Evolutionary conservation across 23 red algal genomes (phyloP), one percentile per base, ranked within the genome.

Genomic region (Agarophyton chilense): DNA sequence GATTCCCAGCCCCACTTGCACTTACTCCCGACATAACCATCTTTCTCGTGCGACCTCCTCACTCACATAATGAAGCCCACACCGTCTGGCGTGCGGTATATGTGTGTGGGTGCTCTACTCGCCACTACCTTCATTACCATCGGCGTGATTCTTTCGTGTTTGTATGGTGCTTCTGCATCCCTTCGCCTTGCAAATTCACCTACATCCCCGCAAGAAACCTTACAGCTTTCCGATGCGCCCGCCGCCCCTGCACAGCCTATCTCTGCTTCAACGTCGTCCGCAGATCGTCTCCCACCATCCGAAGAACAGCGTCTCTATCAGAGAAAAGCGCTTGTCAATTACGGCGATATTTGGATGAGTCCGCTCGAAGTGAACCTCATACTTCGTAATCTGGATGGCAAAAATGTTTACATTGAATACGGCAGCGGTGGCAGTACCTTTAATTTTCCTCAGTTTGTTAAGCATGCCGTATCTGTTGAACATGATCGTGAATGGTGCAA

Each of bases 361-460:
- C 29, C 41, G 33, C 31, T 66, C 26, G 86, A 90, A 56, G 74
- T 75, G 26, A 72, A 53, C 19, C 52, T 75, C 51, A 79, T 90
- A 28, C 71, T 90, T 38, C 55, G 58, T 4, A 36, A 75, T 47
- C 36, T 90, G 42, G 66, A 55, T 43, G 54, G 65, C 29, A 66
- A 74, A 19, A 75, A 75, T 7, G 41, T 36, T 2, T 90, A 90
- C 19, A 45, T 90, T 4, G 86, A 90, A n/a, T 90, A 79, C 26
- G 86, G 86, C 10, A 79, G 72, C 21, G 86, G 86, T 35, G 86
- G 86, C 0, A 90, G 86, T 47, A 90, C 86, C 0, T 58, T 79
- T 22, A 78, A 76, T 44, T 90, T 79, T 28, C 49, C 86, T 16
- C 70, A 53, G 32, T 75, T 90, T 55, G 86, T 63, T 1, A 19